A percentile compares a stretch with the other conserved stretches of the same genome.
These are phyloP conservation scores for Ogataea methylovora DNA, from an alignment of 805 yeast genomes.

Conservation along the genomic window DNA sequence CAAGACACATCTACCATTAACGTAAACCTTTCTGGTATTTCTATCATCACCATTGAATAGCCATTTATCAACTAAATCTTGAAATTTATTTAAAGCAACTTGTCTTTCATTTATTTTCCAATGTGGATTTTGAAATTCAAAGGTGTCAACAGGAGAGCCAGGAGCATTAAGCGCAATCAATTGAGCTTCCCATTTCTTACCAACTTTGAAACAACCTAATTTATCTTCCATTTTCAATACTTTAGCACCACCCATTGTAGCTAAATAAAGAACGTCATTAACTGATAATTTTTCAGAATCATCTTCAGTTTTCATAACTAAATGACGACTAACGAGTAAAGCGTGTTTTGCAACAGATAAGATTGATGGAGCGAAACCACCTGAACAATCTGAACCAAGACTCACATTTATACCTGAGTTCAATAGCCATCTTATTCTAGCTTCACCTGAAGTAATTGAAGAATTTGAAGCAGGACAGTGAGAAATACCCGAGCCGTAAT, in stretches of 20 bases:
- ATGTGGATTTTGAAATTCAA: slow-evolving; percentile 53
- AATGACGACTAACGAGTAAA: slow-evolving; percentile 55
- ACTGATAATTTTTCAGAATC: slow-evolving; percentile 43
- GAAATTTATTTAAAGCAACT: slow-evolving; percentile 24
- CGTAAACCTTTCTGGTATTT: slow-evolving; percentile 71
- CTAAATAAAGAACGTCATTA: slow-evolving; percentile 65
- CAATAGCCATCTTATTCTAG: slow-evolving; percentile 61
- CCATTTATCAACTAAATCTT: slow-evolving; percentile 71
- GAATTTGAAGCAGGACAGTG: slow-evolving; percentile 91
- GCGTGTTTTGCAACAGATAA: slow-evolving; percentile 60
- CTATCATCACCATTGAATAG: slow-evolving; percentile 86
- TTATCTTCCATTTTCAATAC: slow-evolving; percentile 48
- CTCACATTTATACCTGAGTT: slow-evolving; percentile 63
- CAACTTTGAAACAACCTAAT: slow-evolving; percentile 63
- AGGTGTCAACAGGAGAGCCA: slow-evolving; percentile 60
- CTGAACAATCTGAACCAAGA: slow-evolving; percentile 68
- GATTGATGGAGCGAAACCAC: slow-evolving; percentile 60
- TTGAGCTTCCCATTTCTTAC: slow-evolving; percentile 79
- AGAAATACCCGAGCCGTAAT: slow-evolving; percentile 55
- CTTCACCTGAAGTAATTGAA: slow-evolving; percentile 79
- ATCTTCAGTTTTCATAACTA: slow-evolving; percentile 43
- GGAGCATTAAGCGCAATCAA: slow-evolving; percentile 47
- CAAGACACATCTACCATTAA: slow-evolving; percentile 58
- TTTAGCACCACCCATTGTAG: slow-evolving; percentile 81
- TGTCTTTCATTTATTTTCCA: slow-evolving; percentile 3